These are phyloP conservation scores for Echium plantagineum DNA, from an alignment of 257 asterid species.

Conservation along the genomic window DNA sequence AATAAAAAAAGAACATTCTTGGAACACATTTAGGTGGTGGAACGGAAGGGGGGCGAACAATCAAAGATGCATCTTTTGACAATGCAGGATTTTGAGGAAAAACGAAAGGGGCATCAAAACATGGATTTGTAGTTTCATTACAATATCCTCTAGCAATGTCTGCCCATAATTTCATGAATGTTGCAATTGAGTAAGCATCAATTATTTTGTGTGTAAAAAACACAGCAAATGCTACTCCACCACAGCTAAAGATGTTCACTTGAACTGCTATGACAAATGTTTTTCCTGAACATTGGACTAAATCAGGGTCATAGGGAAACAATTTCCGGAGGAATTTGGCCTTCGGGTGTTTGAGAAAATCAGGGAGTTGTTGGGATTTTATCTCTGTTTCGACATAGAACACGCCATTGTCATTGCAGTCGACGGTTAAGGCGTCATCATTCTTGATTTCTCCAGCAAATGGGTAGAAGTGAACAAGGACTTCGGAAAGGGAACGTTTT, in stretches of 20 bases:
- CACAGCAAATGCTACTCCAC: conserved; percentile 4
- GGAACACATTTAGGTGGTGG: conserved; percentile 1
- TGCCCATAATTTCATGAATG: conserved; percentile 6
- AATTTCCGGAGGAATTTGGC: background rate
- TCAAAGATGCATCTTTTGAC: background rate
- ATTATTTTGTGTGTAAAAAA: conserved; percentile 2
- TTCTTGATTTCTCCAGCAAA: conserved; percentile 1
- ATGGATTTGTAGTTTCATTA: background rate
- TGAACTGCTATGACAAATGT: background rate
- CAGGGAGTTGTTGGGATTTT: background rate
- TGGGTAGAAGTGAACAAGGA: background rate
- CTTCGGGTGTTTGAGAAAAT: conserved; percentile 1
- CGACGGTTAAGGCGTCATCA: background rate
- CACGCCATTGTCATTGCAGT: conserved; percentile 8
- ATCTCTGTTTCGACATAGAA: conserved; percentile 5
- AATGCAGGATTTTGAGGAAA: conserved; percentile 2
- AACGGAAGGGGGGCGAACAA: background rate
- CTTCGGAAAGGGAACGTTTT: conserved; percentile 3
- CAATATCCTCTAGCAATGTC: background rate
- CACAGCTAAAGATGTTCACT: conserved; percentile 3
- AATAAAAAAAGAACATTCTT: conserved; percentile 3
- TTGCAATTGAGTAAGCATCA: conserved; percentile 1
- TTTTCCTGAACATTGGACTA: background rate
- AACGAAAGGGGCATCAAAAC: background rate
- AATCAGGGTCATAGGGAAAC: conserved; percentile 4